Base-by-base conservation (phyloP, 805 yeast genomes). In the Metschnikowia peoriensis region DNA sequence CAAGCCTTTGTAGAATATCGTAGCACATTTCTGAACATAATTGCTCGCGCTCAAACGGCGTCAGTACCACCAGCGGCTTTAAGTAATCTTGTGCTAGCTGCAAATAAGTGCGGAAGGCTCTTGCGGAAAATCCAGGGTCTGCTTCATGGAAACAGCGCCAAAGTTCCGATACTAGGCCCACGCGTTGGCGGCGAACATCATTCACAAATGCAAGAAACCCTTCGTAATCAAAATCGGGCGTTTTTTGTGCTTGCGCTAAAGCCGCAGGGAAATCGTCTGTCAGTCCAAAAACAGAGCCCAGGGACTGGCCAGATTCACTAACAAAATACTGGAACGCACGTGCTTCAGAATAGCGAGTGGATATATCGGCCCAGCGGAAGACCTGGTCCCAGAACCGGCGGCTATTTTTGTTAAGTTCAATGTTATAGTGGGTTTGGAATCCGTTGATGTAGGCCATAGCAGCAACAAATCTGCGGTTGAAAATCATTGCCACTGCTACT, bases 191-290 rank as follows among this genome's bases (percentile, higher is more conserved):
- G 28, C 59, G 55, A 34, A 74, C 55, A 16, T 61, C 64, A 2
- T 61, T 52, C 8, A 63, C 46, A 45, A 62, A 72, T 34, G 49
- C 61, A 53, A 73, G 57, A 58, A 61, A 75, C 5, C 71, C 68
- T 52, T 72, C 73, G 55, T 72, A 72, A 54, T 75, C 76, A 50
- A 75, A 75, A 44, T 71, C 64, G 2, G 65, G 69, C 51, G 68
- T 60, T 40, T 65, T 59, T 46, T 68, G 66, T 1, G 70, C 71
- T 38, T 68, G 71, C 8, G 53, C 56, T 15, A 70, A 57, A 1
- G 66, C 46, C 0, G 49, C 44, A 4, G 45, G 34, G 14, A 50
- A 46, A 27, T 48, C 53, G 15, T 51, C 44, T 22, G 29, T 37
- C 38, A 50, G 53, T 14, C 51, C 48, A 10, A 44, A 16, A 2